Percentiles rank a stretch among this genome's conserved stretches.
These are phyloP conservation scores for Termitomyces sp. DNA, from an alignment of 768 basidiomycete genomes.

Conservation along the genomic window DNA sequence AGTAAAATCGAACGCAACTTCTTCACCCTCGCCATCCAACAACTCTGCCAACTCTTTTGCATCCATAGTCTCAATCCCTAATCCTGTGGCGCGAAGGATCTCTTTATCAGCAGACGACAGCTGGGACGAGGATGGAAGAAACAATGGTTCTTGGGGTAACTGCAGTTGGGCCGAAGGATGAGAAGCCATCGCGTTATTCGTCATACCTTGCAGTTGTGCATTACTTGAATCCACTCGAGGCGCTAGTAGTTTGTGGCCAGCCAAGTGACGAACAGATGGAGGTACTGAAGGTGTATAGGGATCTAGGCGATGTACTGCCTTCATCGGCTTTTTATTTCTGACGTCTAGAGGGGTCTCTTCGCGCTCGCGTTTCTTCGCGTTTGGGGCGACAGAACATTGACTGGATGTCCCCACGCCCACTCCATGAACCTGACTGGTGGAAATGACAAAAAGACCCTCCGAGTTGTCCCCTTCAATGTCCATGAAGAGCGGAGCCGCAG, in stretches of 20 bases:
- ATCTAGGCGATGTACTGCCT: slow-evolving; percentile 35
- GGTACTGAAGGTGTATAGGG: slow-evolving; percentile 11
- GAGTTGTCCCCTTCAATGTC: slow-evolving; percentile 65
- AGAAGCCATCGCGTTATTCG: slow-evolving; percentile 3
- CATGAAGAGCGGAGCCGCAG: slow-evolving; percentile 70
- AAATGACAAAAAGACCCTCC: slow-evolving; percentile 71
- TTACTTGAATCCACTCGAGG: not conserved
- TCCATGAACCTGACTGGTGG: slow-evolving; percentile 61
- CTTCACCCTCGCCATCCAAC: slow-evolving; percentile 56
- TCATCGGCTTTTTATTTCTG: slow-evolving; percentile 48
- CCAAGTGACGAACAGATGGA: slow-evolving; percentile 5
- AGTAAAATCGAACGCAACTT: slow-evolving; percentile 37
- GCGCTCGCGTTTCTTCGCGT: slow-evolving; percentile 38
- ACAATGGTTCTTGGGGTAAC: slow-evolving; percentile 32
- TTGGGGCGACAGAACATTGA: slow-evolving; percentile 18
- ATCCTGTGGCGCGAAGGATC: slow-evolving; percentile 52
- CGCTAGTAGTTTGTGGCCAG: slow-evolving; percentile 1
- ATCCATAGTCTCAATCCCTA: slow-evolving; percentile 66
- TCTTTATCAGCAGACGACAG: slow-evolving; percentile 51
- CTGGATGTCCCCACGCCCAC: slow-evolving; percentile 21
- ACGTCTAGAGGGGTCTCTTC: slow-evolving; percentile 36
- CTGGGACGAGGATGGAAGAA: slow-evolving; percentile 49
- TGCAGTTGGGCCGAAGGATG: slow-evolving; percentile 12
- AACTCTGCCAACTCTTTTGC: slow-evolving; percentile 55
- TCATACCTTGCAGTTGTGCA: not conserved